Evolutionary conservation across 202 grass and related monocot genomes (phyloP).

Genomic region (Eragrostis tef): DNA sequence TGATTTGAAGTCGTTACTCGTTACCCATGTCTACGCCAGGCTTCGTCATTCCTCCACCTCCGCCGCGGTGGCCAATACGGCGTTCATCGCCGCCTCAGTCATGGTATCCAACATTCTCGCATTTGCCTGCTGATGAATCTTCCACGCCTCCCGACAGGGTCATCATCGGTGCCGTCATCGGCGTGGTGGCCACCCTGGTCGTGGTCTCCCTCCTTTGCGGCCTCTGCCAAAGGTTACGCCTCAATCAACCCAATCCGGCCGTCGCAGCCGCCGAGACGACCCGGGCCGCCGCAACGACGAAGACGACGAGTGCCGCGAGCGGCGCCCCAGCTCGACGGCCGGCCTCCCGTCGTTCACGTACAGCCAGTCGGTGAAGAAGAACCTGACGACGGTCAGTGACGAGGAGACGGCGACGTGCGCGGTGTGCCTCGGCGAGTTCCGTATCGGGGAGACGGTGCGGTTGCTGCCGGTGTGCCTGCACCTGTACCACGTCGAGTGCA

Average conservation of each 20-base stretch:
- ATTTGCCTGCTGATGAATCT: background rate
- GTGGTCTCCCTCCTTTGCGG: background rate
- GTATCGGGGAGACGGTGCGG: constrained; percentile 46
- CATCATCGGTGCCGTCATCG: background rate
- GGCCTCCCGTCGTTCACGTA: constrained; percentile 42
- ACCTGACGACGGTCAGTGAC: background rate
- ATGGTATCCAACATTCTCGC: background rate
- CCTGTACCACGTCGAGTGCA: constrained; percentile 53
- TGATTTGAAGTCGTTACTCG: background rate
- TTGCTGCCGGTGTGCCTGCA: constrained; percentile 50
- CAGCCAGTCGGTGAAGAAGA: constrained; percentile 16
- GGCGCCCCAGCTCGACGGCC: background rate
- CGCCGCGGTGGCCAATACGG: background rate
- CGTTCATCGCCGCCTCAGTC: background rate
- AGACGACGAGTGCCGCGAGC: background rate
- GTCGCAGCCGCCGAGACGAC: background rate
- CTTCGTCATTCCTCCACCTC: background rate
- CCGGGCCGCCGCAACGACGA: background rate
- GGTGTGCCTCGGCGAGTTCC: constrained; percentile 47
- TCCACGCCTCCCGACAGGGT: background rate
- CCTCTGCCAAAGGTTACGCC: background rate
- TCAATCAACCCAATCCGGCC: background rate
- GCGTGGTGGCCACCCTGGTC: background rate
- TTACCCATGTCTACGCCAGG: background rate
- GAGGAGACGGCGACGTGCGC: constrained; percentile 38